Evolutionary conservation across 129 eudicot genomes (phyloP), one percentile per base, ranked within the genome.

Genomic region (Arctium minus): DNA sequence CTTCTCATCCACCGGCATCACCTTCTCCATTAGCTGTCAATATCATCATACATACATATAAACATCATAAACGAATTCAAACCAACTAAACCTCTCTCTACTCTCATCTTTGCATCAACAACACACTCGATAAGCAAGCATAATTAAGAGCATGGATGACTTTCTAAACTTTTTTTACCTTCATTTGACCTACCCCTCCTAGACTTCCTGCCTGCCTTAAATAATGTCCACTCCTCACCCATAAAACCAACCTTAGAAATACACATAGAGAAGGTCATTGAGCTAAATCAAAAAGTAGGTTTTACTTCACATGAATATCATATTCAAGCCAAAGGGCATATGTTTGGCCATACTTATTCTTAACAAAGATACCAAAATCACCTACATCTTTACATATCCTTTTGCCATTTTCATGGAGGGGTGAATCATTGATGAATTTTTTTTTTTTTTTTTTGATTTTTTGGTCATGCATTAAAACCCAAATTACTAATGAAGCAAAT

Each of bases 11-110:
- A 91, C 92, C 30, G 96, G 91, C 80, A 86, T 88, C 88, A 93
- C 38, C 79, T 88, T 91, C 87, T 91, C 89, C 92, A 89, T 93
- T 40, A 91, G 88, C 97, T 93, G 92, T 86, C 82, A 35, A 44
- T 70, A 74, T 46, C 36, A 11, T 44, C 7, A 79, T 31, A 86
- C 67, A 12, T 35, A 35, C 42, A 69, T 22, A 42, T 36, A 70
- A 27, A 64, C 9, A 50, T 2, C 11, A 3, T 1, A 48, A 4
- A 50, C 62, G 4, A 44, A 44, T 44, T 44, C 50, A 44, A 8
- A 44, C 27, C 27, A 22, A 22, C 27, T 22, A 22, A 22, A 22
- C 27, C 27, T 22, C 27, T 22, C 27, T 22, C 27, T 22, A 22
- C 27, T 22, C 27, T 22, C 27, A 22, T 22, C 27, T 22, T 22